Base-by-base conservation (phyloP, 2,329 filamentous ascomycete species). In the Colletotrichum sp. region DNA sequence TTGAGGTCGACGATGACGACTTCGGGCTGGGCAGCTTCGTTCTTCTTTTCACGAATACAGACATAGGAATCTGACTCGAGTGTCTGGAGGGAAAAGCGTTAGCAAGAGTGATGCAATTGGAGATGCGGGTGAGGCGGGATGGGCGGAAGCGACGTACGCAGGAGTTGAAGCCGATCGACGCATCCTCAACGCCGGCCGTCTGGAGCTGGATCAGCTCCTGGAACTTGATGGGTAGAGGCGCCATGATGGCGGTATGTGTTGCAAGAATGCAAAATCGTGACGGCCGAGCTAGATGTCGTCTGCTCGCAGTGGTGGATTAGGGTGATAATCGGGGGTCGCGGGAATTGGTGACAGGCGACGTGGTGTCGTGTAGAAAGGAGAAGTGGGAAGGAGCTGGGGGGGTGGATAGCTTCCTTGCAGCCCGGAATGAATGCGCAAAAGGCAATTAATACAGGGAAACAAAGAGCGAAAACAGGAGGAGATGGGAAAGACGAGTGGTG, bases 1-100 rank as follows among this genome's bases (percentile, higher is more conserved):
- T 99, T 98, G 84, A 99, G 94, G 87, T 99, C 95, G 88, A 99
- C 90, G 85, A 99, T 99, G 87, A 99, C 94, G 79, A 99, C 96
- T 88, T 98, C 96, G 79, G 96, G 95, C 81, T 95, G 94, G 79
- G 95, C 92, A 79, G 93, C 92, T 82, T 96, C 95, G 85, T 92
- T 94, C 86, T 96, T 94, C 89, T 98, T 96, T 88, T 99, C 96
- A 86, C 97, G 95, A 84, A 99, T 94, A 87, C 97, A 99, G 82
- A 99, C 95, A 87, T 94, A 99, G 84, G 94, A 92, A 87, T 99
- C 97, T 84, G 97, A 99, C 91, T 99, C 97, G 88, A 99, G 92
- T 86, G 97, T 99, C 96, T 98, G 72, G 57, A 71, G 90, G 93
- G 88, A 90, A 96, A 94, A 89, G 94, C 96, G 85, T 77, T 94